A percentile compares a stretch with the other conserved stretches of the same genome.
These are phyloP conservation scores for Sporothrix euskadiensis DNA, from an alignment of 2,329 filamentous ascomycete genomes.

Conservation along the genomic window DNA sequence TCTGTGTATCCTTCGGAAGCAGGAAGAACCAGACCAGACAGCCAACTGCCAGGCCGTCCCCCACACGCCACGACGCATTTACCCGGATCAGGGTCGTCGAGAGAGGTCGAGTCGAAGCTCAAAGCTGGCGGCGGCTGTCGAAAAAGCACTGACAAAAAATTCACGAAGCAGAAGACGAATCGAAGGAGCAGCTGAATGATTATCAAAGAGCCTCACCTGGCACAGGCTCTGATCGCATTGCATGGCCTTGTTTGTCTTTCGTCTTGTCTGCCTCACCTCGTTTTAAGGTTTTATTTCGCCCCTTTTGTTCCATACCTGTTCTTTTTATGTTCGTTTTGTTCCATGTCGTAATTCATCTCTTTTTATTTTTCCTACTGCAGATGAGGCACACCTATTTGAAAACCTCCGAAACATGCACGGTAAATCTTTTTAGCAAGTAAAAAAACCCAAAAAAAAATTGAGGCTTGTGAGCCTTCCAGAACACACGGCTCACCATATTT, in stretches of 20 bases:
- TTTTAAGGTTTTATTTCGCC: not conserved
- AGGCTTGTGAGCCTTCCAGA: conserved; percentile 6
- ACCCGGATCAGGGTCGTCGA: conserved; percentile 21
- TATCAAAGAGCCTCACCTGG: conserved; percentile 19
- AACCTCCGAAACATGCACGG: conserved; percentile 6
- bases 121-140: not conserved
- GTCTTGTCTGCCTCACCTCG: conserved; percentile 15
- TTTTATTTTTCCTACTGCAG: not conserved
- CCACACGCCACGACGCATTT: conserved; percentile 22
- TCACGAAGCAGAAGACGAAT: not conserved
- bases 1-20: not conserved
- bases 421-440: not conserved
- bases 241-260: conserved; percentile 10
- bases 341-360: no score
- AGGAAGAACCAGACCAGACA: not conserved
- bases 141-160: not conserved
- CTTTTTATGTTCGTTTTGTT: not conserved
- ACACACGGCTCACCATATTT: not conserved
- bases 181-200: not conserved
- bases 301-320: not conserved
- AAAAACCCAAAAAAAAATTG: not conserved
- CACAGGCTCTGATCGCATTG: conserved; percentile 5
- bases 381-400: conserved; percentile 13
- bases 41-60: not conserved
- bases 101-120: not conserved